These are phyloP conservation scores for Alternaria gaisen DNA, from an alignment of 2,329 filamentous ascomycete species.

Conservation along the genomic window DNA sequence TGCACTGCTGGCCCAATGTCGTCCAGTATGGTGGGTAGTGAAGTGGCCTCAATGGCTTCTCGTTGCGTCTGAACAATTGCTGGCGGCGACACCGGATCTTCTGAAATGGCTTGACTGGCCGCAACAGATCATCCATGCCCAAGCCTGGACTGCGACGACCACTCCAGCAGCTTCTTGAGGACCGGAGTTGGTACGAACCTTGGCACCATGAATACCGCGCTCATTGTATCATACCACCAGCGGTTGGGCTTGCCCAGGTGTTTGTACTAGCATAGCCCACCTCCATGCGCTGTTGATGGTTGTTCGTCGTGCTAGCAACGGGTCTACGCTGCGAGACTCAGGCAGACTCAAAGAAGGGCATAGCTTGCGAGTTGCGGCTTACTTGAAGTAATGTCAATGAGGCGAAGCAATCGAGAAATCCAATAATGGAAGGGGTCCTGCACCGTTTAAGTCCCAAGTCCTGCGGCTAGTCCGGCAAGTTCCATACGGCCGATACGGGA, in stretches of 20 bases:
- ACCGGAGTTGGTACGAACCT: not conserved
- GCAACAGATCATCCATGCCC: slow-evolving; percentile 24
- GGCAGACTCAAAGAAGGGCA: not conserved
- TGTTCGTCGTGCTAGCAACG: not conserved
- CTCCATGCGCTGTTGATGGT: not conserved
- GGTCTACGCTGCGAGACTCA: not conserved
- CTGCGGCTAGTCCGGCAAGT: not conserved
- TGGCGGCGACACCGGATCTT: slow-evolving; percentile 38
- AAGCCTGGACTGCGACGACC: slow-evolving; percentile 7
- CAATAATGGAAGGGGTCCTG: not conserved
- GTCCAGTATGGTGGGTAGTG: slow-evolving; percentile 38
- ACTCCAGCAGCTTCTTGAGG: not conserved
- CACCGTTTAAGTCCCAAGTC: not conserved
- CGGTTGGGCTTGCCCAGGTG: not conserved
- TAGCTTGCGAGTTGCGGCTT: not conserved
- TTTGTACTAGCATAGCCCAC: no score
- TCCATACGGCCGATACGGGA: slow-evolving; percentile 2
- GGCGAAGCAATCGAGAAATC: not conserved
- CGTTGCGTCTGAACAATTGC: slow-evolving; percentile 29
- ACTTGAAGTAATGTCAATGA: not conserved
- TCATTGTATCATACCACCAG: not conserved
- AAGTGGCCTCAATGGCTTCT: slow-evolving; percentile 44
- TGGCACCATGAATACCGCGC: not conserved
- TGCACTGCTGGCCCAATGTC: slow-evolving; percentile 32
- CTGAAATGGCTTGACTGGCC: slow-evolving; percentile 42